Evolutionary conservation across 192 early-diverging fungal species (phyloP), one percentile per base, ranked within the genome.

Genomic region (Paraglomus brasilianum): DNA sequence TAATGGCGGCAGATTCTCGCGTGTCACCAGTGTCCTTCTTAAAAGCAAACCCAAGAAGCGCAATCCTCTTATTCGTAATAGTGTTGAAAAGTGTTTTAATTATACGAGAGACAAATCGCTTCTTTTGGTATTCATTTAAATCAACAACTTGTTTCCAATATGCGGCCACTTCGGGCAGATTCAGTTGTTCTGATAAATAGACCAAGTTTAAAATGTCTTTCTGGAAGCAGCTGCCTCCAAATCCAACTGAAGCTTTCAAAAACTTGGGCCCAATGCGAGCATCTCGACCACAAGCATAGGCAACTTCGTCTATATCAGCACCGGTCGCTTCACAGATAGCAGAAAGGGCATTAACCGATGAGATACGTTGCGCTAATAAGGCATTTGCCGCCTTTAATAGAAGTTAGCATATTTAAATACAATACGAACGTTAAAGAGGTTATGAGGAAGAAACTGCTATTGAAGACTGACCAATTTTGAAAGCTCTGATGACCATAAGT

Each of bases 11-110:
- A 43, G 91, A 90, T 80, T 95, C 92, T 60, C 95, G 85, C 38
- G 95, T 91, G 80, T 97, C 95, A 66, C 92, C 91, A 36, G 94
- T 97, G 71, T 94, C 90, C 77, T 91, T 93, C 83, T 97, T 97
- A 82, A 92, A 97, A 0, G 95, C 92, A 78, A 97, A 97, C 6
- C 95, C 95, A 58, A 93, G 81, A 21, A 93, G 76, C 4, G 89
- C 88, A 65, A 97, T 81, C 57, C 81, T 84, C 78, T 89, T 92
- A 75, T 91, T 85, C 17, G 87, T 85, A 71, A 95, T 86, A 24
- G 89, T 90, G 79, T 90, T 88, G 75, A 92, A 91, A 5, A 93
- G 81, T 10, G 77, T 83, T 5, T 85, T 80, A 22, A 91, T 86
- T 71, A 95, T 86, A 48, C 82, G 83, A 39, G 78, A 76, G 17